Conservation (phyloP, 2,329 filamentous ascomycete species). For the Pseudogymnoascus sp. region DNA sequence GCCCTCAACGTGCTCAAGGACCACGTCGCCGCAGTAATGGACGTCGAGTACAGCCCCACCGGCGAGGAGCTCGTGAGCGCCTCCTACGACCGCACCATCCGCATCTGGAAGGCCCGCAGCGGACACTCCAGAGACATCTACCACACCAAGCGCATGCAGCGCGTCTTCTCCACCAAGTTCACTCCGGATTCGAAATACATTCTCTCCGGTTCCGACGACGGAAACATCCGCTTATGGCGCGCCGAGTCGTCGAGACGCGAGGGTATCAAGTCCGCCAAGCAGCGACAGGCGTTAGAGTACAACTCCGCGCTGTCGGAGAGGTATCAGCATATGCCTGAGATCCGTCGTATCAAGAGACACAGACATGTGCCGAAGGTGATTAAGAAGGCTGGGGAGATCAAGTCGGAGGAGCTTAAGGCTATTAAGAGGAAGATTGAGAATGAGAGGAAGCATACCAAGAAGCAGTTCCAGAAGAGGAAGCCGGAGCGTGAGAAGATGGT, state of each 20-base stretch:
- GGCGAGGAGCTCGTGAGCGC: conserved; percentile 89
- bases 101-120: conserved; percentile 70
- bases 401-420: conserved; percentile 75
- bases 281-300: conserved; percentile 86
- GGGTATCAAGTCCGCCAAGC: conserved; percentile 75
- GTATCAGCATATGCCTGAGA: conserved; percentile 94
- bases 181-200: conserved; percentile 86
- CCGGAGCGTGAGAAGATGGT: conserved; percentile 92
- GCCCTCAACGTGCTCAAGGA: conserved; percentile 85
- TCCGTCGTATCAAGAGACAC: conserved; percentile 81
- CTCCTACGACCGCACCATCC: conserved; percentile 78
- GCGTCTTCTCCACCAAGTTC: conserved; percentile 77
- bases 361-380: conserved; percentile 85
- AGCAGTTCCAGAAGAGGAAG: conserved; percentile 63
- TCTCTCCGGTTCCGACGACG: conserved; percentile 85
- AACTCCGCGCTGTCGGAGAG: conserved; percentile 74
- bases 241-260: conserved; percentile 74
- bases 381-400: conserved; percentile 95
- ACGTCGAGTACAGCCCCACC: conserved; percentile 89
- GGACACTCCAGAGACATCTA: conserved; percentile 90
- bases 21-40: conserved; percentile 87
- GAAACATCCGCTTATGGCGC: conserved; percentile 84
- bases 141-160: conserved; percentile 96
- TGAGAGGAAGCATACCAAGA: conserved; percentile 81
- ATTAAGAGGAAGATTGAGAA: conserved; percentile 93